phyloP scores from a whole-genome alignment of 345 rosid species.

The Toxicodendron radicans region DNA sequence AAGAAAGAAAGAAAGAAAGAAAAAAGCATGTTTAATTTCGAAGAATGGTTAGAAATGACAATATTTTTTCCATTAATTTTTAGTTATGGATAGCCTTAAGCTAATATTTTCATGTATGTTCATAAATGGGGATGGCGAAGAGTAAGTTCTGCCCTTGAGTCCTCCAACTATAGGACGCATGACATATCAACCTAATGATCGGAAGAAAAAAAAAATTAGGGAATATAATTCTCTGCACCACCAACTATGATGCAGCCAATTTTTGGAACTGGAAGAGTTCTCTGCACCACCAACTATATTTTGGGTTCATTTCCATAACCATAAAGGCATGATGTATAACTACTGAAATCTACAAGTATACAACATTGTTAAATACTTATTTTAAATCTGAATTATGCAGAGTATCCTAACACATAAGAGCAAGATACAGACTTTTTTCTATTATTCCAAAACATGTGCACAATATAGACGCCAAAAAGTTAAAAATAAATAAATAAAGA shows the following conservation, averaged over 20 bases:
- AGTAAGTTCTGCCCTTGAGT: background rate
- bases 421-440: background rate
- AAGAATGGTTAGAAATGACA: background rate
- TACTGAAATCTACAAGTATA: background rate
- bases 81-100: too few species aligned
- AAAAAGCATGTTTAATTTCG: too few species aligned
- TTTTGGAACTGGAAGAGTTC: slow-evolving; percentile 1
- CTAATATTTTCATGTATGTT: background rate
- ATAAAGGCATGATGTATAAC: background rate
- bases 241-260: background rate
- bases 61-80: background rate
- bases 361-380: background rate
- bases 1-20: too few species aligned
- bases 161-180: background rate
- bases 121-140: background rate
- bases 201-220: background rate
- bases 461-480: background rate
- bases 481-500: background rate
- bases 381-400: background rate
- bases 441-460: background rate
- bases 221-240: background rate
- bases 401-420: background rate
- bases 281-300: background rate
- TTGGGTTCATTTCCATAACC: background rate
- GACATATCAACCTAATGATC: background rate